phyloP scores from a whole-genome alignment of 202 grass and related monocot species.

The Cymbopogon flexuosus region DNA sequence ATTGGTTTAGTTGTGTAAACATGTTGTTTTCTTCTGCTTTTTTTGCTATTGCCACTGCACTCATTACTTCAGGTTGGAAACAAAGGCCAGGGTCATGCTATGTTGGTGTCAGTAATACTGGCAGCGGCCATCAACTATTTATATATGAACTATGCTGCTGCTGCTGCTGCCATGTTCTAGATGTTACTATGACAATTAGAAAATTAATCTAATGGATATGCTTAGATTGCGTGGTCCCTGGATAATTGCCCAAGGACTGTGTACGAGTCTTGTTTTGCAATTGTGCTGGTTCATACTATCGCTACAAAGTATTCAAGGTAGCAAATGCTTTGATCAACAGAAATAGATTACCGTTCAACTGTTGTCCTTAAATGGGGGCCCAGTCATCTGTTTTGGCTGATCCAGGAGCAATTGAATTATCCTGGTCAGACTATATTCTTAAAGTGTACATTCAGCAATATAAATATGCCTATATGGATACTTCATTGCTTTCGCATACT shows the following conservation, averaged over 20 bases:
- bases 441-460: not conserved
- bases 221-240: not conserved
- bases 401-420: not conserved
- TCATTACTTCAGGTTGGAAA: not conserved
- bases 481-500: not conserved
- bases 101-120: not conserved
- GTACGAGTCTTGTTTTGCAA: not conserved
- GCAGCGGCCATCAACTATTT: not conserved
- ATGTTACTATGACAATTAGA: not conserved
- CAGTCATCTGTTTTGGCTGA: not conserved
- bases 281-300: not conserved
- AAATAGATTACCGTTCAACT: not conserved
- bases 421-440: not conserved
- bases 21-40: not conserved
- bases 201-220: not conserved
- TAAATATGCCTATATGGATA: not conserved
- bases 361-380: not conserved
- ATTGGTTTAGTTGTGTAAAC: not conserved
- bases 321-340: conserved; percentile 3
- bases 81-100: not conserved
- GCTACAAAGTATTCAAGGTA: not conserved
- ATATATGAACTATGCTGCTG: not conserved
- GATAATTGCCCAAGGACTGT: not conserved
- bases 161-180: not conserved
- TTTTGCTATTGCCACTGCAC: too few species aligned